Conservation (phyloP, 768 basidiomycete genomes). For the Mrakia gelida region DNA sequence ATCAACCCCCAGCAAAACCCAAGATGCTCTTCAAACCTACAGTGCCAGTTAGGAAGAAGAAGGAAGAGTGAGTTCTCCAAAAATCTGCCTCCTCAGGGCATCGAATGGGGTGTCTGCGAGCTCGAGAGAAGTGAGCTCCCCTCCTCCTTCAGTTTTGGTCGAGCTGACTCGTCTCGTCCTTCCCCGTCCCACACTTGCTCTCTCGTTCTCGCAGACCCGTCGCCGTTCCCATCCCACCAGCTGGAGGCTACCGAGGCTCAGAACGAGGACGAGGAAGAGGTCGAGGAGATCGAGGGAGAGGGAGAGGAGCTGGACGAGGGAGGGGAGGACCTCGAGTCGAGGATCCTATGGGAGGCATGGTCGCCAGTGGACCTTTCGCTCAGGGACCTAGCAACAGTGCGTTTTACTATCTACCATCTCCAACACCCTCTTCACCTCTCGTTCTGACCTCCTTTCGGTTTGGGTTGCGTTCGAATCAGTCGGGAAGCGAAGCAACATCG, state of each 20-base stretch:
- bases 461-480: not conserved
- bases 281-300: slow-evolving; percentile 17
- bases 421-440: not conserved
- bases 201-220: not conserved
- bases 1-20: slow-evolving; percentile 3
- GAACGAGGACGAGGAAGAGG: slow-evolving; percentile 17
- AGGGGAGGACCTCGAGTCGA: slow-evolving; percentile 17
- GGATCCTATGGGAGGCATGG: slow-evolving; percentile 24
- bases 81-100: not conserved
- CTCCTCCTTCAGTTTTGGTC: not conserved
- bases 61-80: slow-evolving; percentile 17
- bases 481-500: slow-evolving; percentile 7
- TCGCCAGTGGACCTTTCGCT: slow-evolving; percentile 18
- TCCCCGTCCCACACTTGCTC: not conserved
- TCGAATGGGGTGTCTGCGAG: not conserved
- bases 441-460: no score
- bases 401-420: not conserved
- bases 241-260: not conserved
- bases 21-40: slow-evolving; percentile 32
- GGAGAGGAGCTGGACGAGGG: slow-evolving; percentile 17
- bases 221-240: slow-evolving; percentile 9
- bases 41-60: slow-evolving; percentile 26
- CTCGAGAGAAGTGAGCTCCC: not conserved
- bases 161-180: slow-evolving; percentile 5
- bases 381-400: not conserved